These are phyloP conservation scores for Rugonectria rugulosa DNA, from an alignment of 2,329 filamentous ascomycete species.

Conservation along the genomic window DNA sequence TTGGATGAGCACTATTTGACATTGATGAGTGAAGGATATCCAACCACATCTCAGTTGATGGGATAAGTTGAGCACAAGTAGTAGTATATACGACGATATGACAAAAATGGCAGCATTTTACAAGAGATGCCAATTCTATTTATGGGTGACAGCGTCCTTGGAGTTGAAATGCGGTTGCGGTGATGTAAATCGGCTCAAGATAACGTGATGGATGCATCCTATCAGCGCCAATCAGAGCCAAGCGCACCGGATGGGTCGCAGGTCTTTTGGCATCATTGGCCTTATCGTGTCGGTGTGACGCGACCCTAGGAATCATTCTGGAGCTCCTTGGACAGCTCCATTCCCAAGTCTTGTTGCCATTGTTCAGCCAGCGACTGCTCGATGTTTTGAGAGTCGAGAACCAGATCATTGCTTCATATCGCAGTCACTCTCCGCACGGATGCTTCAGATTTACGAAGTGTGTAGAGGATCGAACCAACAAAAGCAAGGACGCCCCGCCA, in stretches of 20 bases:
- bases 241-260: constrained; percentile 2
- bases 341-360: neutral
- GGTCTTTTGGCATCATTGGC: constrained; percentile 4
- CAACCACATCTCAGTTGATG: no score
- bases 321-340: constrained; percentile 20
- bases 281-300: constrained; percentile 36
- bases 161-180: neutral
- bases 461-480: constrained; percentile 6
- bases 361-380: neutral
- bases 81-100: no score
- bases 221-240: constrained; percentile 1
- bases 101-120: no score
- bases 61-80: no score
- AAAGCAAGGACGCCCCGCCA: constrained; percentile 8
- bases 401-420: constrained; percentile 7
- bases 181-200: constrained; percentile 14
- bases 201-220: constrained; percentile 17
- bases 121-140: no score
- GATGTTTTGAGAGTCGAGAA: no score
- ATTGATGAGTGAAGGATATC: no score
- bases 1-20: no score
- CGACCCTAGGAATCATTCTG: constrained; percentile 18
- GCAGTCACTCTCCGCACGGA: constrained; percentile 9
- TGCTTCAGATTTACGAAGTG: constrained; percentile 4
- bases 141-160: neutral